Evolutionary conservation across 305 asterid species (phyloP).

Genomic region (Fraxinus baroniana): DNA sequence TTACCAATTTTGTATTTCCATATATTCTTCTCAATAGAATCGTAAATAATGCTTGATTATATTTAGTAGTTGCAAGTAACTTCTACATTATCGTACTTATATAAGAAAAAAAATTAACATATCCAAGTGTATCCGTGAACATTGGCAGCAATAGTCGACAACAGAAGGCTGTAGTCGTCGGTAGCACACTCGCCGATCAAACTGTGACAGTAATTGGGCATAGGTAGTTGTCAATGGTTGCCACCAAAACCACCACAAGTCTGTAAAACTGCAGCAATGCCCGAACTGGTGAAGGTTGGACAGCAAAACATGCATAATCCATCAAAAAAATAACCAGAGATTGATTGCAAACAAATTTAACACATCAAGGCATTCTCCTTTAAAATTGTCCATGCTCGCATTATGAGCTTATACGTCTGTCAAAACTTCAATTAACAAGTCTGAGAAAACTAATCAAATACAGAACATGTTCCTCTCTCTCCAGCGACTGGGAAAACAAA

Average conservation of each 20-base stretch:
- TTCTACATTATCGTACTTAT: background rate
- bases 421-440: constrained; percentile 45
- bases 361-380: constrained; percentile 27
- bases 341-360: background rate
- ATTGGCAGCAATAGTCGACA: background rate
- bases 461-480: constrained; percentile 41
- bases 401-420: constrained; percentile 46
- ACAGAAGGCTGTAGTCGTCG: background rate
- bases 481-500: constrained; percentile 38
- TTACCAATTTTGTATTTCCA: background rate
- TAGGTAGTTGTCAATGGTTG: background rate
- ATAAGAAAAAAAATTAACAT: background rate
- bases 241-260: background rate
- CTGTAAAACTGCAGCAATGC: background rate
- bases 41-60: background rate
- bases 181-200: background rate
- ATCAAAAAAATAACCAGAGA: background rate
- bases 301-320: background rate
- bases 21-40: background rate
- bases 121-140: background rate
- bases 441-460: constrained; percentile 50
- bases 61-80: background rate
- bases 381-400: constrained; percentile 41
- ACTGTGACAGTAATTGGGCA: background rate
- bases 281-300: background rate